phyloP scores from a whole-genome alignment of 352 stramenopile species.

The Thraustochytrium sp. region DNA sequence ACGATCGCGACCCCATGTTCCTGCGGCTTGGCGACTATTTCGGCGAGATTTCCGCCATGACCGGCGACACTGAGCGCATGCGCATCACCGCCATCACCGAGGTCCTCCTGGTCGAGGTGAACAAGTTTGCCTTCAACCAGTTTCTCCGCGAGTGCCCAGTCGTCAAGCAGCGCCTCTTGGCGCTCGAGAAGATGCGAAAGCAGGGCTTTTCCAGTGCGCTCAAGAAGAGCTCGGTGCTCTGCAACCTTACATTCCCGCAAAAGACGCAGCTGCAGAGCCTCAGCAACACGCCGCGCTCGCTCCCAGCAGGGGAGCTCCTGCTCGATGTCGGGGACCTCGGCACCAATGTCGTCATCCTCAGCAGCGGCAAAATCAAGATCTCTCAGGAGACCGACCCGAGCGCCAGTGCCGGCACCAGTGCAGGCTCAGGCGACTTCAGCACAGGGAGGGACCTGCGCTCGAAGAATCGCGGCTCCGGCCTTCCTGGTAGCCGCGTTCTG shows the following conservation, averaged over 20 bases:
- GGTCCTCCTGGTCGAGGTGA: neutral
- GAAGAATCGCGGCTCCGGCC: neutral
- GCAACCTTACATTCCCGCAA: slow-evolving; percentile 67
- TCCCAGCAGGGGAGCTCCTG: slow-evolving; percentile 63
- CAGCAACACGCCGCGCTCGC: slow-evolving; percentile 56
- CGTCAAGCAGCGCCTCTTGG: neutral
- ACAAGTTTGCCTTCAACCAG: slow-evolving; percentile 40
- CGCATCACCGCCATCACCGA: slow-evolving; percentile 14
- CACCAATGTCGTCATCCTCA: slow-evolving; percentile 49
- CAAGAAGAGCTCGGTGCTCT: slow-evolving; percentile 65
- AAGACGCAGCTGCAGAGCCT: slow-evolving; percentile 73
- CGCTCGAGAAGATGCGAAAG: slow-evolving; percentile 5
- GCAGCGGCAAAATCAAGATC: neutral
- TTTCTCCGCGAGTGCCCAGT: slow-evolving; percentile 7
- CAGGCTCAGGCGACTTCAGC: neutral
- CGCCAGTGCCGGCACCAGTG: neutral
- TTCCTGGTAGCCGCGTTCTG: neutral
- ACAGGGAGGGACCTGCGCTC: neutral
- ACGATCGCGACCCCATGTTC: neutral
- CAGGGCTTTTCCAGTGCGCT: slow-evolving; percentile 52
- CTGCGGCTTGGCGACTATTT: slow-evolving; percentile 32
- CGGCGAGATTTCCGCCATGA: slow-evolving; percentile 39
- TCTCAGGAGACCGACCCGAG: neutral
- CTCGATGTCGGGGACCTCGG: slow-evolving; percentile 66
- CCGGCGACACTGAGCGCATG: slow-evolving; percentile 8